Evolutionary conservation across 306 rosid species (phyloP).

Genomic region (Dryas alaskensis): DNA sequence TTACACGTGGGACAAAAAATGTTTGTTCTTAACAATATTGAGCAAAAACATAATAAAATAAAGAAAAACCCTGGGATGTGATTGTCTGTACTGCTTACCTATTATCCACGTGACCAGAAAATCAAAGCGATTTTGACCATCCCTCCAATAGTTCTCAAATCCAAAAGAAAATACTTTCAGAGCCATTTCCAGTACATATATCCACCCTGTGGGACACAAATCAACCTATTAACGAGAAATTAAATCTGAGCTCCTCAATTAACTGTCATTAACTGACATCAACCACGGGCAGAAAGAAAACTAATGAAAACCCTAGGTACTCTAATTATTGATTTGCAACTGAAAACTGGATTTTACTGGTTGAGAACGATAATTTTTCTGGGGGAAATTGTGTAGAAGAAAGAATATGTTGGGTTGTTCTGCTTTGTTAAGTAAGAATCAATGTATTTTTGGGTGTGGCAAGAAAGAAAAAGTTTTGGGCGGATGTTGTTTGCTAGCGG

Average conservation of each 20-base stretch:
- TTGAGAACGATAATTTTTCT: neutral
- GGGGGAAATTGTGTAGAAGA: no score
- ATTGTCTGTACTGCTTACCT: slow-evolving; percentile 48
- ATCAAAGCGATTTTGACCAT: slow-evolving; percentile 93
- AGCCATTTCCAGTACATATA: slow-evolving; percentile 86
- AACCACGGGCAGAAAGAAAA: neutral
- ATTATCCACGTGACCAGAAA: slow-evolving; percentile 75
- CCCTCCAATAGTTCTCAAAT: slow-evolving; percentile 89
- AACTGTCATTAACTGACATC: neutral
- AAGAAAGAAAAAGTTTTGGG: no score
- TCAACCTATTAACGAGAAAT: slow-evolving; percentile 20
- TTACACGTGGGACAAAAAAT: neutral
- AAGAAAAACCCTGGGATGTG: slow-evolving; percentile 1
- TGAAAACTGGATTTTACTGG: neutral
- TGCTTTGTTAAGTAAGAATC: no score
- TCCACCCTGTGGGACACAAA: slow-evolving; percentile 69
- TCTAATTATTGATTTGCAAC: neutral
- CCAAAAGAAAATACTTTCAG: slow-evolving; percentile 78
- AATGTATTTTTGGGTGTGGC: no score
- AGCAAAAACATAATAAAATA: neutral
- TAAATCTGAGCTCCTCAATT: neutral
- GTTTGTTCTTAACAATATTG: neutral
- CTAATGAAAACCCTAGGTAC: neutral
- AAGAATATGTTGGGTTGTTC: no score
- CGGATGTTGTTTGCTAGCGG: no score